These are phyloP conservation scores for Fusarium poae DNA, from an alignment of 2,329 filamentous ascomycete species.

Conservation along the genomic window DNA sequence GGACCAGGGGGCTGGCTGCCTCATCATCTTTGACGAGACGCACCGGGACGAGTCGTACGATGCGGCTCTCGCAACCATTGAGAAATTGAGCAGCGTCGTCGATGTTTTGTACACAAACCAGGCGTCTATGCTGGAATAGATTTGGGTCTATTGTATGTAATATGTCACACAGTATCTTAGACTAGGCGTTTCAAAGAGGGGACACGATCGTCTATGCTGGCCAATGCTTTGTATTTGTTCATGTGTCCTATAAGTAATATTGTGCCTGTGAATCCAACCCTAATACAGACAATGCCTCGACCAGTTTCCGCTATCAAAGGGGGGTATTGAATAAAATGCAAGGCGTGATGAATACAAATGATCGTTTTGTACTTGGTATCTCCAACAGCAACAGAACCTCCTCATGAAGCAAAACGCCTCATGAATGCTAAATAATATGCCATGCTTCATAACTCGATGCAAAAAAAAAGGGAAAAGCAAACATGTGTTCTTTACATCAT, in stretches of 20 bases:
- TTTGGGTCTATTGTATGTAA: slow-evolving; percentile 47
- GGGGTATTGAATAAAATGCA: slow-evolving; percentile 25
- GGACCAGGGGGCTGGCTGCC: slow-evolving; percentile 96
- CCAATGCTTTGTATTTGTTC: slow-evolving; percentile 29
- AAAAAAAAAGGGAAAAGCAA: slow-evolving; percentile 16
- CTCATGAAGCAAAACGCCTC: slow-evolving; percentile 43
- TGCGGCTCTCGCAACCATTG: slow-evolving; percentile 92
- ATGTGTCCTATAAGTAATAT: slow-evolving; percentile 20
- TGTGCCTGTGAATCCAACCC: slow-evolving; percentile 18
- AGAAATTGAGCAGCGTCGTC: slow-evolving; percentile 96
- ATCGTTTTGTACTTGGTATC: slow-evolving; percentile 39
- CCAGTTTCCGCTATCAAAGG: slow-evolving; percentile 8
- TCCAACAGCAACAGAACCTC: slow-evolving; percentile 29
- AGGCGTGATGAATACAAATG: slow-evolving; percentile 33
- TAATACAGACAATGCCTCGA: slow-evolving; percentile 9
- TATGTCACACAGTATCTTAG: slow-evolving; percentile 49
- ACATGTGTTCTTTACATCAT: not conserved
- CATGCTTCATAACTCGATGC: slow-evolving; percentile 39
- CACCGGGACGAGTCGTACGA: slow-evolving; percentile 95
- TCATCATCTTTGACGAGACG: slow-evolving; percentile 97
- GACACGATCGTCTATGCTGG: slow-evolving; percentile 45
- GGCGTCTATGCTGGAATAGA: slow-evolving; percentile 91
- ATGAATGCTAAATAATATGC: slow-evolving; percentile 34
- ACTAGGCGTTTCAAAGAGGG: slow-evolving; percentile 51
- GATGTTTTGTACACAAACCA: slow-evolving; percentile 98